Percentiles rank a stretch among this genome's conserved stretches.
Conservation (phyloP, 306 rosid species). For the Dryas octopetala region DNA sequence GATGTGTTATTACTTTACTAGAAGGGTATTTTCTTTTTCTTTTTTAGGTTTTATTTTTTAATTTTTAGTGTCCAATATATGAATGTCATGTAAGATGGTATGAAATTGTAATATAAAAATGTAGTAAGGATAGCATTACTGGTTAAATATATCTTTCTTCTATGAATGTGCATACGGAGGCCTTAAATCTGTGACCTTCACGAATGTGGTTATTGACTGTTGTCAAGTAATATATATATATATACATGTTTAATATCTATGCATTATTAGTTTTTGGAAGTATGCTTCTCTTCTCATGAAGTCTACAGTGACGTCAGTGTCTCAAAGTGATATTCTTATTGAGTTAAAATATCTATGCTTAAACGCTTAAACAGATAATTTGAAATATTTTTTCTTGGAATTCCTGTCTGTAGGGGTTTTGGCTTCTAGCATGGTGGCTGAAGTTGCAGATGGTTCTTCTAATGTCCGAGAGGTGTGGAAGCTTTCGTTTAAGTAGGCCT, state of each 20-base stretch:
- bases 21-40: no score
- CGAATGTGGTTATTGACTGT: background rate
- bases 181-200: background rate
- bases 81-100: no score
- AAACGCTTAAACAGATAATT: background rate
- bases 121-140: no score
- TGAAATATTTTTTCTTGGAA: background rate
- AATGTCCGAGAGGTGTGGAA: slow-evolving; percentile 95
- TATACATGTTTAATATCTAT: background rate
- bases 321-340: background rate
- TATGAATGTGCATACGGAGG: slow-evolving; percentile 1
- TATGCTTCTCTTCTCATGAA: background rate
- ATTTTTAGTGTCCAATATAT: no score
- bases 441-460: slow-evolving; percentile 91
- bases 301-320: background rate
- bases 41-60: no score
- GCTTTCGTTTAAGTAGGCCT: slow-evolving; percentile 60
- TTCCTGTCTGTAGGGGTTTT: slow-evolving; percentile 53
- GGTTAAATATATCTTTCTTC: slow-evolving; percentile 1
- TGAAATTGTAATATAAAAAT: no score
- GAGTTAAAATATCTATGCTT: no score
- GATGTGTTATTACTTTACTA: no score
- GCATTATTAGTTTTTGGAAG: background rate
- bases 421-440: slow-evolving; percentile 60
- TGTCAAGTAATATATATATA: background rate